Base-by-base conservation (phyloP, 208 protist genomes). In the Leishmania amazonensis region DNA sequence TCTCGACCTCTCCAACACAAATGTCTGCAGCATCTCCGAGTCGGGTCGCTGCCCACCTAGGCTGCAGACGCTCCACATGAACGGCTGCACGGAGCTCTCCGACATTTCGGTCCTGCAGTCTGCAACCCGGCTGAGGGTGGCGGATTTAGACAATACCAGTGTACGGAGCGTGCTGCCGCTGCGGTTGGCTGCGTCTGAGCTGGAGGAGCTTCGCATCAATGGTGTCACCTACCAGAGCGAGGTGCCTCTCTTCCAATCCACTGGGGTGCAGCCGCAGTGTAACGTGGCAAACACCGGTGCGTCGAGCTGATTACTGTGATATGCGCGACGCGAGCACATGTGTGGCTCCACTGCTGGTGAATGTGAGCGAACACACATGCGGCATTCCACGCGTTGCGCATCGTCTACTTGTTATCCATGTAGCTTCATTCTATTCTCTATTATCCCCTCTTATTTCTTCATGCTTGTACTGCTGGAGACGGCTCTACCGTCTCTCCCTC, bases 11-110 rank as follows among this genome's bases (percentile, higher is more conserved):
- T 40, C 31, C 62, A n/a, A 67, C 28, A 67, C 62, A 15, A 17
- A 40, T 67, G 62, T 67, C 31, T 40, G 62, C 62, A 67, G 62
- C 62, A 31, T 67, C 31, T 67, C 62, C 28, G 62, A 67, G 31
- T 67, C 31, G 62, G 62, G 62, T 67, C n/a, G 62, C 31, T 67
- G 62, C 62, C 62, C 31, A 67, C 62, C 62, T 3, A 67, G 62
- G 62, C 31, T 67, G 62, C 31, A 67, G 62, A 38, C 19, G 62
- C 62, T 62, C 57, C 57, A 24, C 24, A 62, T 62, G 57, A 24
- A 62, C 57, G 57, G 57, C 57, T 62, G 58, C 58, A 64, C 58
- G 58, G 28, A 3, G 28, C 28, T 64, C 19, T 64, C 58, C 31
- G 58, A 64, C 28, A 31, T 64, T 9, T 64, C 58, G 7, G 28